Percentiles rank a stretch among this genome's conserved stretches.
These are phyloP conservation scores for Maudiozyma turicensis DNA, from an alignment of 805 yeast species.

Conservation along the genomic window DNA sequence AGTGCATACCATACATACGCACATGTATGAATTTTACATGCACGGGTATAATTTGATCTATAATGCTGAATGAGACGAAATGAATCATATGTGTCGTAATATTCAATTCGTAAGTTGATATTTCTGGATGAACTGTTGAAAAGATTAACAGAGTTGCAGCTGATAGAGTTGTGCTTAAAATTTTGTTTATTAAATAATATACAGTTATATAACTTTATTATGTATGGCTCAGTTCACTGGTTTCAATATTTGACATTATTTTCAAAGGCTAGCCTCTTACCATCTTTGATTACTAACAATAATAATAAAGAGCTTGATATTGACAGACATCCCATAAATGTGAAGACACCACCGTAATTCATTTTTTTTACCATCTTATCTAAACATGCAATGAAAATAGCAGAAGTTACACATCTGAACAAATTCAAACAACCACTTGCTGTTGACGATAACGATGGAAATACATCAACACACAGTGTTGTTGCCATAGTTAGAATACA, in stretches of 20 bases:
- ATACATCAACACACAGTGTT: conserved; percentile 64
- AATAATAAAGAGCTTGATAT: conserved; percentile 17
- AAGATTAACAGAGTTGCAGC: too few species aligned
- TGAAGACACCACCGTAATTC: conserved; percentile 68
- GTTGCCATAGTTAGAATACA: conserved; percentile 48
- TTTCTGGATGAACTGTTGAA: too few species aligned
- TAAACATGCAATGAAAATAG: conserved; percentile 59
- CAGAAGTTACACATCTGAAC: conserved; percentile 62
- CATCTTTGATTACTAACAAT: conserved; percentile 25
- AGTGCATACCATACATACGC: too few species aligned
- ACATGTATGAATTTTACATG: too few species aligned
- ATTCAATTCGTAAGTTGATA: too few species aligned
- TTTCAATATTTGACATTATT: conserved; percentile 8
- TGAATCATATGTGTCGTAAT: too few species aligned
- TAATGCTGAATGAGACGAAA: too few species aligned
- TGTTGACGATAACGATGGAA: conserved; percentile 60
- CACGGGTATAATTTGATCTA: too few species aligned
- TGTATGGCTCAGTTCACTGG: neutral
- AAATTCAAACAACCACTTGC: conserved; percentile 66
- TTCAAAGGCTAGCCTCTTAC: conserved; percentile 22
- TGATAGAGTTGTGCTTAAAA: too few species aligned
- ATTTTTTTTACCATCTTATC: conserved; percentile 46
- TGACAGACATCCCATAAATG: conserved; percentile 51
- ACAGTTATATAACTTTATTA: too few species aligned
- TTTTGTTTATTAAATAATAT: too few species aligned